These are phyloP conservation scores for Vigna radiata DNA, from an alignment of 306 rosid genomes.

Conservation along the genomic window DNA sequence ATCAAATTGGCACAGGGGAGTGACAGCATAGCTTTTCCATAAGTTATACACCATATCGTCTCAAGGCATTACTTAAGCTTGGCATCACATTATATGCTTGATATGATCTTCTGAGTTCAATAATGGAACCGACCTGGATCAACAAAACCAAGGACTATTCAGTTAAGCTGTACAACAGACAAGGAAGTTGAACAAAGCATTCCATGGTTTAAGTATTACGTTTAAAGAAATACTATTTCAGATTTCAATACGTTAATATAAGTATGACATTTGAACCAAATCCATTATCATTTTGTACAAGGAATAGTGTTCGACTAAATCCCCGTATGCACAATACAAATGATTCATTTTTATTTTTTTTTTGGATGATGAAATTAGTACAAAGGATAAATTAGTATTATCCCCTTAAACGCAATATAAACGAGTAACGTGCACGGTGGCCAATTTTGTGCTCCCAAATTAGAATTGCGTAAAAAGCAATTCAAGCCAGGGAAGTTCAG, in stretches of 20 bases:
- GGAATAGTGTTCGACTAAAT: slow-evolving; percentile 10
- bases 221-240: slow-evolving; percentile 14
- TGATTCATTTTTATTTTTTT: neutral
- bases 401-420: neutral
- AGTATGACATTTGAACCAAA: slow-evolving; percentile 4
- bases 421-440: neutral
- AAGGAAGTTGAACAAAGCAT: slow-evolving; percentile 36
- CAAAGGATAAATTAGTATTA: slow-evolving; percentile 5
- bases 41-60: slow-evolving; percentile 82
- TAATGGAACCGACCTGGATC: slow-evolving; percentile 94
- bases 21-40: slow-evolving; percentile 35
- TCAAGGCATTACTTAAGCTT: slow-evolving; percentile 87
- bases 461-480: slow-evolving; percentile 14
- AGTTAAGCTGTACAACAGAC: slow-evolving; percentile 35
- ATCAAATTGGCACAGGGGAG: neutral
- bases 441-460: slow-evolving; percentile 23
- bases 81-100: slow-evolving; percentile 99
- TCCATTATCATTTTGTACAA: slow-evolving; percentile 20
- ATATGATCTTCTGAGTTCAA: slow-evolving; percentile 95
- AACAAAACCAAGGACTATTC: slow-evolving; percentile 48
- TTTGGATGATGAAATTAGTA: neutral
- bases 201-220: slow-evolving; percentile 6
- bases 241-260: neutral
- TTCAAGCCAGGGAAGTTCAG: slow-evolving; percentile 20
- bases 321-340: slow-evolving; percentile 17